A percentile compares a stretch with the other conserved stretches of the same genome.
phyloP scores from a whole-genome alignment of 208 protist species.

The Leishmania gerbilli region DNA sequence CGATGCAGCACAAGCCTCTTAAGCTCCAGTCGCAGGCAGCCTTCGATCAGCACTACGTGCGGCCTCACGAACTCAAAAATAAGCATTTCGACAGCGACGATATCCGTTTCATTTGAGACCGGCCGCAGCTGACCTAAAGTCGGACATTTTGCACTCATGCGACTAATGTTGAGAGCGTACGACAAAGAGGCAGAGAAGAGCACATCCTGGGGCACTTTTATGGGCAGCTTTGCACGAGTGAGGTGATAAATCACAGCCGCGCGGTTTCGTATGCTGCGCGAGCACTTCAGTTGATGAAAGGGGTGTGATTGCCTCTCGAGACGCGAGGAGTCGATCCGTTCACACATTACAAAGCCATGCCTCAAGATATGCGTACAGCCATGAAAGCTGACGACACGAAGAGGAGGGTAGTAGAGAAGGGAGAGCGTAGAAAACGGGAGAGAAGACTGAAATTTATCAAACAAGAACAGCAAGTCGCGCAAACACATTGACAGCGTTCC shows the following conservation, averaged over 20 bases:
- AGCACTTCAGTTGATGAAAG: constrained; percentile 13
- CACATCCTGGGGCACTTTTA: constrained; percentile 23
- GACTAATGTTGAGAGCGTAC: constrained; percentile 66
- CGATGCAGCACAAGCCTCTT: constrained; percentile 40
- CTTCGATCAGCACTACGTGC: constrained; percentile 73
- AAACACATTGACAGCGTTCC: background rate
- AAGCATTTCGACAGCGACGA: constrained; percentile 67
- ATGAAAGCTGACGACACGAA: background rate
- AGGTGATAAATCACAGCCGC: constrained; percentile 30
- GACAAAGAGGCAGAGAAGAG: constrained; percentile 62
- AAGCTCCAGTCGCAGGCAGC: constrained; percentile 62
- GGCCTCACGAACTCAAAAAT: constrained; percentile 60
- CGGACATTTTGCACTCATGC: constrained; percentile 22
- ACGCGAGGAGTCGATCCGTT: background rate
- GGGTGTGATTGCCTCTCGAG: constrained; percentile 1
- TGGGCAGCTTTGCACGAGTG: constrained; percentile 5
- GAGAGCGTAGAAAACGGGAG: constrained; percentile 1
- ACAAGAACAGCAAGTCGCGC: background rate
- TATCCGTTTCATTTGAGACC: constrained; percentile 35
- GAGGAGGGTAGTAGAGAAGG: constrained; percentile 2
- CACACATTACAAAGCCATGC: constrained; percentile 2
- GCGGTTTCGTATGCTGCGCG: constrained; percentile 31
- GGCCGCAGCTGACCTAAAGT: constrained; percentile 14
- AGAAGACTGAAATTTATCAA: background rate
- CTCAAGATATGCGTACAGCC: background rate